These are phyloP conservation scores for Nicotiana undulata DNA, from an alignment of 257 asterid species.

Conservation along the genomic window DNA sequence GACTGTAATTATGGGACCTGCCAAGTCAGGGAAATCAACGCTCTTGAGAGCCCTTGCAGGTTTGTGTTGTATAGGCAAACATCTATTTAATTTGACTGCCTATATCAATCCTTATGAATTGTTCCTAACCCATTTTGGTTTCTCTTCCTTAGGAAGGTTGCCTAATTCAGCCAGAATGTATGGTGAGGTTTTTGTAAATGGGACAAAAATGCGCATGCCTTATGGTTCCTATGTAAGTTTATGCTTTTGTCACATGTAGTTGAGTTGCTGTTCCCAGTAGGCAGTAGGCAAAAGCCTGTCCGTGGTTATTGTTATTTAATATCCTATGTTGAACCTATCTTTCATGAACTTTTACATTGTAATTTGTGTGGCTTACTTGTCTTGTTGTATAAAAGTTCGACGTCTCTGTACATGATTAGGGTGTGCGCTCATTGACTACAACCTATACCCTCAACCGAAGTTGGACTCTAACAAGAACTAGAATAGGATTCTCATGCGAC, in stretches of 20 bases:
- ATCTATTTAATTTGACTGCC: background rate
- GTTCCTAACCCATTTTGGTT: slow-evolving; percentile 2
- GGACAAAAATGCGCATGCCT: slow-evolving; percentile 57
- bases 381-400: background rate
- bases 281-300: background rate
- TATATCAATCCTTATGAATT: background rate
- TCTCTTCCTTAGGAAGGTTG: slow-evolving; percentile 62
- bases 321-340: background rate
- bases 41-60: slow-evolving; percentile 96
- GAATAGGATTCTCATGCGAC: background rate
- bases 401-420: background rate
- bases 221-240: slow-evolving; percentile 86
- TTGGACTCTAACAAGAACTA: background rate
- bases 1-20: slow-evolving; percentile 99
- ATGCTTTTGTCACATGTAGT: background rate
- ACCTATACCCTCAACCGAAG: background rate
- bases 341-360: background rate
- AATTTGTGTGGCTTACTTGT: background rate
- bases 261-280: background rate
- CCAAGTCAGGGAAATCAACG: slow-evolving; percentile 98
- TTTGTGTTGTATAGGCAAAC: slow-evolving; percentile 14
- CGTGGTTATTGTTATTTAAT: background rate
- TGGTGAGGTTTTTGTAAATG: slow-evolving; percentile 90
- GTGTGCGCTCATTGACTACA: background rate
- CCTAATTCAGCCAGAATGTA: slow-evolving; percentile 73